Evolutionary conservation across 2,329 filamentous ascomycete genomes (phyloP).

Genomic region (Onygena corvina): DNA sequence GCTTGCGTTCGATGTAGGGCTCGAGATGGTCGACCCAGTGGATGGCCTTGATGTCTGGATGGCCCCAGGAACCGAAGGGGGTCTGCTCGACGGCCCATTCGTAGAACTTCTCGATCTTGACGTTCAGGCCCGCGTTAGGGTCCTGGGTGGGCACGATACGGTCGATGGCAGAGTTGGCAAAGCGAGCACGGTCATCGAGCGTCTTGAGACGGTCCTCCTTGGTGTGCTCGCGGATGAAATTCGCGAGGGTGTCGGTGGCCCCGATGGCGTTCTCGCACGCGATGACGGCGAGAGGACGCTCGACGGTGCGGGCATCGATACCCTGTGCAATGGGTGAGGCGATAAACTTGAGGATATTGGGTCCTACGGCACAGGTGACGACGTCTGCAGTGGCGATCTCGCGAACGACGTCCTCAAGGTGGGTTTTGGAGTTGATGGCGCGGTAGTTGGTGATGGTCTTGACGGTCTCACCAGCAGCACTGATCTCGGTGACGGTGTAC

Average conservation of each 20-base stretch:
- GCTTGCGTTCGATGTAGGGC: conserved; percentile 97
- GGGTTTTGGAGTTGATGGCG: conserved; percentile 84
- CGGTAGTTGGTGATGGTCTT: conserved; percentile 90
- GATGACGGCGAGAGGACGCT: conserved; percentile 71
- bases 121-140: conserved; percentile 65
- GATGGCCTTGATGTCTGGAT: conserved; percentile 71
- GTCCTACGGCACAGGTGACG: conserved; percentile 93
- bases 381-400: conserved; percentile 80
- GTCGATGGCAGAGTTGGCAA: conserved; percentile 97
- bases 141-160: conserved; percentile 92
- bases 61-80: conserved; percentile 61
- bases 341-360: conserved; percentile 92
- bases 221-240: conserved; percentile 70
- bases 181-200: conserved; percentile 65
- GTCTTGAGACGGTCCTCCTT: conserved; percentile 52
- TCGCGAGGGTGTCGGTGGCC: conserved; percentile 76
- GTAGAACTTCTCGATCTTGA: conserved; percentile 96
- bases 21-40: conserved; percentile 85
- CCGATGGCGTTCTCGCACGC: conserved; percentile 97
- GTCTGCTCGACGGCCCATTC: conserved; percentile 93
- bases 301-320: conserved; percentile 58
- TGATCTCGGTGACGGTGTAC: conserved; percentile 90
- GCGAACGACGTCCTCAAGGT: conserved; percentile 67
- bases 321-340: conserved; percentile 92
- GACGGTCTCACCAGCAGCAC: conserved; percentile 64